A percentile compares a stretch with the other conserved stretches of the same genome.
Conservation (phyloP, 1,139 yeast species). For the Yarrowia galli region DNA sequence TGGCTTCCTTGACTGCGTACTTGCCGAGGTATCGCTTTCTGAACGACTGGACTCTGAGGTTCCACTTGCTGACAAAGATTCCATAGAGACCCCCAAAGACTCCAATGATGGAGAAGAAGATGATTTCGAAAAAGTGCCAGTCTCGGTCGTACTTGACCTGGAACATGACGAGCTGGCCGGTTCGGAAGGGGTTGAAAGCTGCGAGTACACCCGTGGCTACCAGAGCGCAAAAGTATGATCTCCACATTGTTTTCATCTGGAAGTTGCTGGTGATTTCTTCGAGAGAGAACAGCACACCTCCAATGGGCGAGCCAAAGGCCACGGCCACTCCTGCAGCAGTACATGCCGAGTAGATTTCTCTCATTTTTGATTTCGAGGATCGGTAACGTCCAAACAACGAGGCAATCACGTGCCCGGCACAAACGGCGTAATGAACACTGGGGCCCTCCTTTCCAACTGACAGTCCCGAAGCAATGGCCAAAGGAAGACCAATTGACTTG, state of each 20-base stretch:
- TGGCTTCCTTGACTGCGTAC: conserved; percentile 74
- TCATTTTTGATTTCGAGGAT: conserved; percentile 52
- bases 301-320: conserved; percentile 94
- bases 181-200: conserved; percentile 84
- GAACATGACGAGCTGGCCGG: conserved; percentile 92
- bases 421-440: conserved; percentile 83
- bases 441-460: conserved; percentile 89
- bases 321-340: conserved; percentile 94
- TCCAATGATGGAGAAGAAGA: conserved; percentile 80
- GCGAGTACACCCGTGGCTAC: conserved; percentile 81
- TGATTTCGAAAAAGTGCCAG: conserved; percentile 89
- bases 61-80: conserved; percentile 76
- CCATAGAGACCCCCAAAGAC: conserved; percentile 94
- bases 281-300: conserved; percentile 87
- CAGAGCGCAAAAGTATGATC: conserved; percentile 87
- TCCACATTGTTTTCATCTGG: conserved; percentile 84
- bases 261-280: conserved; percentile 80
- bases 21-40: conserved; percentile 70
- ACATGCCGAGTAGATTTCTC: conserved; percentile 79
- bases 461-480: conserved; percentile 83
- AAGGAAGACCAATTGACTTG: conserved; percentile 81
- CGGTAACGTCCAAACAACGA: conserved; percentile 58
- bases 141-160: conserved; percentile 83
- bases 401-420: conserved; percentile 75
- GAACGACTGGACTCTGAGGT: conserved; percentile 78